These are phyloP conservation scores for Funneliformis geosporum DNA, from an alignment of 192 early-diverging fungal genomes.

Conservation along the genomic window DNA sequence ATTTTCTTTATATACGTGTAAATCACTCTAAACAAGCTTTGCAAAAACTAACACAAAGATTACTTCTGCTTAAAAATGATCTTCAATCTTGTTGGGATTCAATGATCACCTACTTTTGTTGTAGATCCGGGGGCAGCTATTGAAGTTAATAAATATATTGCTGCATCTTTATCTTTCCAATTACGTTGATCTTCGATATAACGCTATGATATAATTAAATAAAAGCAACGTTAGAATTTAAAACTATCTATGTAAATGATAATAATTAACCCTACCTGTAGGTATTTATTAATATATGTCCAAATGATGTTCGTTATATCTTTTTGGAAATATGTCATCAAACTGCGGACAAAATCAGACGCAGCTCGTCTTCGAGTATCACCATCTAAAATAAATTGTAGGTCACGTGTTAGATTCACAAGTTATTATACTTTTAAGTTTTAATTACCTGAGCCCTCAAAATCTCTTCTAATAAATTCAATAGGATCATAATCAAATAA, in stretches of 20 bases:
- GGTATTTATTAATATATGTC: conserved; percentile 69
- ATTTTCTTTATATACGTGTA: background rate
- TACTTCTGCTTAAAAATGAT: background rate
- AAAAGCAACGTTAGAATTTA: background rate
- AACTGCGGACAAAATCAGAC: conserved; percentile 86
- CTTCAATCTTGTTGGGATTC: background rate
- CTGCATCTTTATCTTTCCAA: conserved; percentile 97
- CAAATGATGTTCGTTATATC: conserved; percentile 86
- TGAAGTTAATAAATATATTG: conserved; percentile 88
- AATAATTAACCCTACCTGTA: conserved; percentile 40
- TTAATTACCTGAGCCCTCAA: conserved; percentile 78
- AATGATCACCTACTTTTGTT: conserved; percentile 53
- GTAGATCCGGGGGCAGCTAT: conserved; percentile 81
- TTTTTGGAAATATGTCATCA: conserved; percentile 83
- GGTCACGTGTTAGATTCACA: no score
- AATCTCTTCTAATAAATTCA: conserved; percentile 89
- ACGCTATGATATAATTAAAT: conserved; percentile 42
- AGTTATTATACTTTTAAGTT: background rate
- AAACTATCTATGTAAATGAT: background rate
- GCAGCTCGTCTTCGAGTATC: conserved; percentile 93
- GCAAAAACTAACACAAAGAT: background rate
- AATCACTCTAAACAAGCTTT: background rate
- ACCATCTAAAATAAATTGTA: conserved; percentile 53
- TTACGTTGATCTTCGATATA: conserved; percentile 74
- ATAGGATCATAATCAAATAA: conserved; percentile 96